Evolutionary conservation across 768 basidiomycete genomes (phyloP).

Genomic region (Lentinula guzmanii): DNA sequence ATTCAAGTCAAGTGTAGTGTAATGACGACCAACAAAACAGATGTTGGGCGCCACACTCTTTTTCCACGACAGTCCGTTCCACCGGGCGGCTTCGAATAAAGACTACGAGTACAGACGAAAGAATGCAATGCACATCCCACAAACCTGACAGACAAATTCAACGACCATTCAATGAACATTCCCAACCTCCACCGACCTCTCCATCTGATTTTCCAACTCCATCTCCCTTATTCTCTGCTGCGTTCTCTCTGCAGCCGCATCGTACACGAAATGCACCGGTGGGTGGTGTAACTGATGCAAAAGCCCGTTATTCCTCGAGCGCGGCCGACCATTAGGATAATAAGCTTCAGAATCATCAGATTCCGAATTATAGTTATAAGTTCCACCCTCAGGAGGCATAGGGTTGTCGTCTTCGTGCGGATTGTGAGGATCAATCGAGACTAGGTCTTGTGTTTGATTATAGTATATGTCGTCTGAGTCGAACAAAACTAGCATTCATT

Average conservation of each 20-base stretch:
- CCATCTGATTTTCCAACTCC: not conserved
- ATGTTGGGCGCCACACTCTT: not conserved
- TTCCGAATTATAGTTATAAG: constrained; percentile 33
- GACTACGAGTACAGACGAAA: not conserved
- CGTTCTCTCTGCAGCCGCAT: constrained; percentile 82
- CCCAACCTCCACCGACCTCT: not conserved
- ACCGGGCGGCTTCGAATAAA: not conserved
- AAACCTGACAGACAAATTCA: not conserved
- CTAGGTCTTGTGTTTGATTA: not conserved
- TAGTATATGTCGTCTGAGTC: constrained; percentile 43
- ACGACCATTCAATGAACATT: not conserved
- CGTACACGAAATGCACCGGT: constrained; percentile 78
- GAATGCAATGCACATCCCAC: not conserved
- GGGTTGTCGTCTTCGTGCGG: constrained; percentile 23
- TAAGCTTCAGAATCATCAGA: constrained; percentile 36
- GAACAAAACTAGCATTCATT: constrained; percentile 21
- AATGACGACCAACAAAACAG: not conserved
- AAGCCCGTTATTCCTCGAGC: not conserved
- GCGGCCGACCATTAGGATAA: constrained; percentile 3
- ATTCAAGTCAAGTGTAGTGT: not conserved
- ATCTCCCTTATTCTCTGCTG: constrained; percentile 41
- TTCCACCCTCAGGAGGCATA: constrained; percentile 12
- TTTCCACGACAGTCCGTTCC: not conserved
- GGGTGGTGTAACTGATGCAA: constrained; percentile 27
- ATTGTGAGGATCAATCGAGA: constrained; percentile 38